A percentile compares a stretch with the other conserved stretches of the same genome.
phyloP scores from a whole-genome alignment of 2,329 filamentous ascomycete species.

The Diaporthe amygdali region DNA sequence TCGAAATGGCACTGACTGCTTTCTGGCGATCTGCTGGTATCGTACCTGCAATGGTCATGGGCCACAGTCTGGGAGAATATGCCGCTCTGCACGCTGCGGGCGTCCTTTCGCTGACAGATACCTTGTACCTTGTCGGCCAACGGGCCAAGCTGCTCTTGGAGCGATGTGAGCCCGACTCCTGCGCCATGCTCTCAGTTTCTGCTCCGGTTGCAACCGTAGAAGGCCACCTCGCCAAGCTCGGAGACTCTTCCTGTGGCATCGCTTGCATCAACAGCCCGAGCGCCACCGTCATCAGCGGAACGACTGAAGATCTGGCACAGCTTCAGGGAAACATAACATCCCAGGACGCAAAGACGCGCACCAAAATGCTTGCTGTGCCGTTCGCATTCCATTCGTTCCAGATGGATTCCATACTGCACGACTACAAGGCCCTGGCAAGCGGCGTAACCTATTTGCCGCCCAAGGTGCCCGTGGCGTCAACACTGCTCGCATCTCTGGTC shows the following conservation, averaged over 20 bases:
- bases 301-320: conserved; percentile 34
- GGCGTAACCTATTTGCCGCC: conserved; percentile 45
- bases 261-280: conserved; percentile 75
- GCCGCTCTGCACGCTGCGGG: conserved; percentile 70
- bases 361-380: conserved; percentile 44
- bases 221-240: conserved; percentile 47
- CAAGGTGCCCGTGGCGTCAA: conserved; percentile 64
- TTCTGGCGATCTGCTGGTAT: conserved; percentile 56
- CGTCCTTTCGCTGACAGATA: conserved; percentile 68
- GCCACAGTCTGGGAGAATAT: conserved; percentile 71
- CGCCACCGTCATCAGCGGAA: conserved; percentile 67
- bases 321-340: conserved; percentile 29
- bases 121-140: conserved; percentile 69
- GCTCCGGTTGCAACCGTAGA: conserved; percentile 53
- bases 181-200: conserved; percentile 54
- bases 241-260: conserved; percentile 43
- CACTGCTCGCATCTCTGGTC: conserved; percentile 63
- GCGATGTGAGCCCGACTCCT: conserved; percentile 65
- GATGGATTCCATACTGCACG: conserved; percentile 53
- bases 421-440: conserved; percentile 51
- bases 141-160: conserved; percentile 66
- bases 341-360: conserved; percentile 38
- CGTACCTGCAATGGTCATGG: conserved; percentile 49
- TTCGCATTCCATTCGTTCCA: conserved; percentile 54
- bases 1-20: conserved; percentile 55